Evolutionary conservation across 805 yeast genomes (phyloP).

Genomic region (Isabelozyma heimii): DNA sequence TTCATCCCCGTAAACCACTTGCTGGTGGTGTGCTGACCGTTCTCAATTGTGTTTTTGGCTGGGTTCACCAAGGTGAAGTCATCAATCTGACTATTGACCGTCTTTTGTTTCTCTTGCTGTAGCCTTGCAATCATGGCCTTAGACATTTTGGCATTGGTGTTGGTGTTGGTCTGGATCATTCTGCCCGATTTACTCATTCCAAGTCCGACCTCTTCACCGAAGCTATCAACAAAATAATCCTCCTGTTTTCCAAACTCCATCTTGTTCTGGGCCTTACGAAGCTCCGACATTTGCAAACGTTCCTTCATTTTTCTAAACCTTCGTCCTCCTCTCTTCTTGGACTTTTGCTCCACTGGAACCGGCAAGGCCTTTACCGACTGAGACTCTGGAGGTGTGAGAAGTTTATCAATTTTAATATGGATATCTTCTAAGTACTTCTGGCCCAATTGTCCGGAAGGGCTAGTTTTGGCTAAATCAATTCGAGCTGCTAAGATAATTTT

Average conservation of each 20-base stretch:
- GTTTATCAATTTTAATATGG: constrained; percentile 59
- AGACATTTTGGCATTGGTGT: constrained; percentile 57
- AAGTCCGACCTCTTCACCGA: constrained; percentile 79
- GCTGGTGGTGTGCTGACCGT: not conserved
- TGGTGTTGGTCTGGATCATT: constrained; percentile 36
- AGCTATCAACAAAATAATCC: constrained; percentile 55
- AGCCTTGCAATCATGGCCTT: constrained; percentile 58
- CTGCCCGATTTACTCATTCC: constrained; percentile 57
- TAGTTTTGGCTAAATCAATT: constrained; percentile 55
- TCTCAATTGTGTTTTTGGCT: not conserved
- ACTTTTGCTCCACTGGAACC: constrained; percentile 68
- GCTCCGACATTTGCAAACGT: constrained; percentile 74
- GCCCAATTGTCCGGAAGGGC: constrained; percentile 55
- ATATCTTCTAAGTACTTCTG: constrained; percentile 59
- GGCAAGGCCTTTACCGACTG: constrained; percentile 63
- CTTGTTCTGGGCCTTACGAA: constrained; percentile 79
- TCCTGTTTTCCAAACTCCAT: constrained; percentile 81
- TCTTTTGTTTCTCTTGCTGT: constrained; percentile 5
- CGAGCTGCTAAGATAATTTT: constrained; percentile 82
- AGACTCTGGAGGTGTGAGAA: constrained; percentile 74
- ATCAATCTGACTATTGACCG: constrained; percentile 8
- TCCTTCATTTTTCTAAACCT: constrained; percentile 77
- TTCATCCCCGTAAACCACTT: constrained; percentile 22
- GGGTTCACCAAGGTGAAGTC: constrained; percentile 2
- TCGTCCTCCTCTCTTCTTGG: constrained; percentile 85